These are phyloP conservation scores for Lasiosphaeriaceae sp. DNA, from an alignment of 495 filamentous ascomycete species.

Conservation along the genomic window DNA sequence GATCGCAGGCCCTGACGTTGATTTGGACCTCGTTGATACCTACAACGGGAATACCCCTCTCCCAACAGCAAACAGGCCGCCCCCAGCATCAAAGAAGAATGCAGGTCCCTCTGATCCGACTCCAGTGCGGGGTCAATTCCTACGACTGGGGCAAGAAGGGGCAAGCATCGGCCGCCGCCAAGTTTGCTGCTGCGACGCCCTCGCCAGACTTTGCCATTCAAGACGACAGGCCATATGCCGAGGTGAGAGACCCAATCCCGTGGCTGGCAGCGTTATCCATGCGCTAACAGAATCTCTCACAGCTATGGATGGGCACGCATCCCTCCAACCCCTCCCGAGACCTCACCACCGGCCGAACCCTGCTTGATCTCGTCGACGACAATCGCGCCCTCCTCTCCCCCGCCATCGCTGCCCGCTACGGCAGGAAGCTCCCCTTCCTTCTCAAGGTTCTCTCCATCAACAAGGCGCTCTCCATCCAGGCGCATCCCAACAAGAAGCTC, in stretches of 20 bases:
- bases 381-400: constrained; percentile 77
- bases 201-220: constrained; percentile 69
- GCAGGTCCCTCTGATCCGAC: constrained; percentile 73
- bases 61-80: too few species aligned
- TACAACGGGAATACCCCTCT: too few species aligned
- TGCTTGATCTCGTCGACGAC: constrained; percentile 85
- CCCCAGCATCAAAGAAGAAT: constrained; percentile 9
- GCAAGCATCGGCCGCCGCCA: constrained; percentile 70
- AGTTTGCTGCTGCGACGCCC: constrained; percentile 74
- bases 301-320: constrained; percentile 99
- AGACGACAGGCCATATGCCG: constrained; percentile 80
- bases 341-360: constrained; percentile 72
- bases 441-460: constrained; percentile 95
- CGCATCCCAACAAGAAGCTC: constrained; percentile 96
- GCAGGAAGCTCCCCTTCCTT: constrained; percentile 78
- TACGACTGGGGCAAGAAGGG: constrained; percentile 99
- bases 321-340: constrained; percentile 93
- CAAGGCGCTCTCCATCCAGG: constrained; percentile 95
- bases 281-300: constrained; percentile 11
- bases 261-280: not conserved
- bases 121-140: constrained; percentile 96
- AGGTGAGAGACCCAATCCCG: constrained; percentile 50
- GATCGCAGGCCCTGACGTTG: too few species aligned
- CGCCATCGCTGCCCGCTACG: constrained; percentile 58
- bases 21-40: too few species aligned